Conservation (phyloP, 257 asterid genomes). For the Lycium ferocissimum region DNA sequence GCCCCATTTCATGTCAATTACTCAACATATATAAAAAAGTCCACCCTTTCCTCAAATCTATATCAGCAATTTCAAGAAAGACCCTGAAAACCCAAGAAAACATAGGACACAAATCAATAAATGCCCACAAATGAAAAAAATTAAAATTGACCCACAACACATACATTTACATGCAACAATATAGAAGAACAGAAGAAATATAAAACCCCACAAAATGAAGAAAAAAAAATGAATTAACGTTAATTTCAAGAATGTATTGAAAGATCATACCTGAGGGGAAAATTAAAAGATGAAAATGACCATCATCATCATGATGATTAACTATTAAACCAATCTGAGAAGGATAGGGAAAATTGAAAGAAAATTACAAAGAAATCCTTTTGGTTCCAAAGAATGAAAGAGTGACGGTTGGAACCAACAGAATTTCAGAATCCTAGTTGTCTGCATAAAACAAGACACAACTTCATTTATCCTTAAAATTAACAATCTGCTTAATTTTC, state of each 20-base stretch:
- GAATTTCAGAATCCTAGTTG: constrained; percentile 36
- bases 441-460: constrained; percentile 23
- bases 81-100: constrained; percentile 16
- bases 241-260: neutral
- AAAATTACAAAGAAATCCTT: constrained; percentile 39
- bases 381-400: constrained; percentile 31
- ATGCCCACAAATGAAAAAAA: neutral
- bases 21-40: neutral
- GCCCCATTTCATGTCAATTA: constrained; percentile 7
- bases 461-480: constrained; percentile 23
- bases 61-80: neutral
- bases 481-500: neutral
- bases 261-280: constrained; percentile 21
- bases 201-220: neutral
- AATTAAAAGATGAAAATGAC: constrained; percentile 27
- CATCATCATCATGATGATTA: constrained; percentile 25
- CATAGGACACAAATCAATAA: constrained; percentile 3
- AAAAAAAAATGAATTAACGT: neutral
- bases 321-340: neutral
- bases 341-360: neutral
- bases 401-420: constrained; percentile 43
- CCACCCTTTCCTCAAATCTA: neutral
- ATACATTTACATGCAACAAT: neutral
- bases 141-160: neutral
- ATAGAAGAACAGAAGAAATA: neutral